These are phyloP conservation scores for Salix purpurea DNA, from an alignment of 345 rosid genomes.

Conservation along the genomic window DNA sequence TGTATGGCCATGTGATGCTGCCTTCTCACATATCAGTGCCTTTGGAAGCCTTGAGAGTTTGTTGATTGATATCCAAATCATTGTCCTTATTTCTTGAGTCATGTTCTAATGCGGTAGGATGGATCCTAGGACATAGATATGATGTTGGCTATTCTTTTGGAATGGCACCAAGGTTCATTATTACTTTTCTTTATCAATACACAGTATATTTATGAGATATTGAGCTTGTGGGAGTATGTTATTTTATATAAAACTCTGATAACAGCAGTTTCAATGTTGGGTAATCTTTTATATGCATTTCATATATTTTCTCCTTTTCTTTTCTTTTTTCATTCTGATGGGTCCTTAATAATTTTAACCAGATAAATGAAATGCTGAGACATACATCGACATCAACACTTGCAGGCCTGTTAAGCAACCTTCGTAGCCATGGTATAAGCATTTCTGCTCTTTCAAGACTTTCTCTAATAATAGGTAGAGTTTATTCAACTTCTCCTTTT, in stretches of 20 bases:
- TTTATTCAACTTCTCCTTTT: not conserved
- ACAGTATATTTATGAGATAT: not conserved
- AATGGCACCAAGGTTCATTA: not conserved
- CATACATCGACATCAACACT: slow-evolving; percentile 53
- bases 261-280: not conserved
- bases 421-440: slow-evolving; percentile 68
- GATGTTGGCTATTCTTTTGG: not conserved
- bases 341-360: slow-evolving; percentile 16
- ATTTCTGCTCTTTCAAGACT: not conserved
- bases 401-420: slow-evolving; percentile 60
- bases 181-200: not conserved
- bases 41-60: not conserved
- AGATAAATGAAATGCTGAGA: slow-evolving; percentile 75
- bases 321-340: slow-evolving; percentile 5
- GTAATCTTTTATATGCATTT: not conserved
- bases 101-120: not conserved
- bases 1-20: too few species aligned
- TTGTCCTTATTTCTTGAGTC: not conserved
- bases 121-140: not conserved
- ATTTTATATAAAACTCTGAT: not conserved
- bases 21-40: too few species aligned
- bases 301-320: not conserved
- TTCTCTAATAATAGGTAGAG: not conserved
- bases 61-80: not conserved
- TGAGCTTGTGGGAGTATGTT: not conserved